Evolutionary conservation across 2,329 filamentous ascomycete genomes (phyloP).

Genomic region (Colletotrichum spaethianum): DNA sequence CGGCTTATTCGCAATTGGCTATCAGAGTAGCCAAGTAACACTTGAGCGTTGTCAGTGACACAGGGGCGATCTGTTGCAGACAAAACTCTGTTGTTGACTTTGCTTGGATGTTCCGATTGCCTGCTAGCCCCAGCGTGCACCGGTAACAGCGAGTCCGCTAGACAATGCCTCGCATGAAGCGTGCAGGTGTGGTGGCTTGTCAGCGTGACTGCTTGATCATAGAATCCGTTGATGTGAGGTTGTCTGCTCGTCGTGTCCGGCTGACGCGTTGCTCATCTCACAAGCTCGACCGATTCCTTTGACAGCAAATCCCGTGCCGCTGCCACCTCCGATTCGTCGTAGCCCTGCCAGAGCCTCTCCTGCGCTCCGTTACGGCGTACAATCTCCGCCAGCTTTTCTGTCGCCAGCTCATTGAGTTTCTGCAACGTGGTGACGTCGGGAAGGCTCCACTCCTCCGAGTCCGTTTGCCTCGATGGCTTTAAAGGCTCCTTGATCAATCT

Average conservation of each 20-base stretch:
- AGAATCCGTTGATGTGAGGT: not conserved
- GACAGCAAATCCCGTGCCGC: constrained; percentile 79
- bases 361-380: constrained; percentile 73
- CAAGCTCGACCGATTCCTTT: constrained; percentile 60
- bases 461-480: constrained; percentile 62
- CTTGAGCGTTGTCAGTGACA: constrained; percentile 5
- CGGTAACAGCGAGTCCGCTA: not conserved
- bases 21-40: constrained; percentile 6
- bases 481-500: constrained; percentile 61
- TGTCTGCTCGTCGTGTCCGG: constrained; percentile 4
- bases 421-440: constrained; percentile 73
- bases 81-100: not conserved
- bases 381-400: constrained; percentile 82
- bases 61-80: constrained; percentile 15
- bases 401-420: constrained; percentile 80
- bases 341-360: constrained; percentile 80
- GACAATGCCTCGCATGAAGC: constrained; percentile 16
- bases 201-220: constrained; percentile 24
- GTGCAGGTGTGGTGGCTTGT: constrained; percentile 9
- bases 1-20: constrained; percentile 17
- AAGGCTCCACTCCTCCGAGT: constrained; percentile 65
- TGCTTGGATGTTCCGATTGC: constrained; percentile 28
- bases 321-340: constrained; percentile 78
- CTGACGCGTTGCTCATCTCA: constrained; percentile 53
- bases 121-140: not conserved